Evolutionary conservation across 2,329 filamentous ascomycete genomes (phyloP).

Genomic region (Ceratocystis huliohia): DNA sequence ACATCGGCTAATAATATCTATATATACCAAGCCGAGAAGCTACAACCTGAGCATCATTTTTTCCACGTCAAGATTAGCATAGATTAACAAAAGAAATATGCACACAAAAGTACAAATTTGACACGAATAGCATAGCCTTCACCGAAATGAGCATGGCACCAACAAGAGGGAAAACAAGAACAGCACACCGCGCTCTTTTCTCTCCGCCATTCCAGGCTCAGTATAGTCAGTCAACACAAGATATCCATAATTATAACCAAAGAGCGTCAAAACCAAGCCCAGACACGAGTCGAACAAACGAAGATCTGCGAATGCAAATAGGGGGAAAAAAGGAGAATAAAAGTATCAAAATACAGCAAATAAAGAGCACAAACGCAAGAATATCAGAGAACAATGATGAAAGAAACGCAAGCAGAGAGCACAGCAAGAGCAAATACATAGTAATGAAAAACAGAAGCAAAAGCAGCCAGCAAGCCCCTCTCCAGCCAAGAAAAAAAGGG

Average conservation of each 20-base stretch:
- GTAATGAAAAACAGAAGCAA: slow-evolving; percentile 17
- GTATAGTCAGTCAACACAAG: too few species aligned
- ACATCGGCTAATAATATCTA: neutral
- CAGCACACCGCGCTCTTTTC: too few species aligned
- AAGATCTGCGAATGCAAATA: slow-evolving; percentile 15
- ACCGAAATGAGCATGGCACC: too few species aligned
- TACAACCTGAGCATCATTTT: neutral
- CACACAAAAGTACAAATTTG: too few species aligned
- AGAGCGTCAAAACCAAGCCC: neutral
- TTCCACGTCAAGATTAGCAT: neutral
- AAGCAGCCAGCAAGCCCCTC: slow-evolving; percentile 12
- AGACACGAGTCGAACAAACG: slow-evolving; percentile 19
- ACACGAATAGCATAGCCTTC: too few species aligned
- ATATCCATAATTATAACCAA: too few species aligned
- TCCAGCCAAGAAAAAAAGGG: slow-evolving; percentile 10
- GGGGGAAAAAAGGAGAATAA: slow-evolving; percentile 14
- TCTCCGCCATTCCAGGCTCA: too few species aligned
- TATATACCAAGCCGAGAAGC: too few species aligned
- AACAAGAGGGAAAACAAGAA: too few species aligned
- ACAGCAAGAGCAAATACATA: slow-evolving; percentile 12
- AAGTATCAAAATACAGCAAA: slow-evolving; percentile 22
- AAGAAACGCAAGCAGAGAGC: slow-evolving; percentile 18
- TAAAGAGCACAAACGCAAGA: neutral
- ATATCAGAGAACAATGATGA: slow-evolving; percentile 7
- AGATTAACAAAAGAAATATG: too few species aligned